Evolutionary conservation across 257 asterid species (phyloP), one percentile per base, ranked within the genome.

Genomic region (Craterostigma plantagineum): DNA sequence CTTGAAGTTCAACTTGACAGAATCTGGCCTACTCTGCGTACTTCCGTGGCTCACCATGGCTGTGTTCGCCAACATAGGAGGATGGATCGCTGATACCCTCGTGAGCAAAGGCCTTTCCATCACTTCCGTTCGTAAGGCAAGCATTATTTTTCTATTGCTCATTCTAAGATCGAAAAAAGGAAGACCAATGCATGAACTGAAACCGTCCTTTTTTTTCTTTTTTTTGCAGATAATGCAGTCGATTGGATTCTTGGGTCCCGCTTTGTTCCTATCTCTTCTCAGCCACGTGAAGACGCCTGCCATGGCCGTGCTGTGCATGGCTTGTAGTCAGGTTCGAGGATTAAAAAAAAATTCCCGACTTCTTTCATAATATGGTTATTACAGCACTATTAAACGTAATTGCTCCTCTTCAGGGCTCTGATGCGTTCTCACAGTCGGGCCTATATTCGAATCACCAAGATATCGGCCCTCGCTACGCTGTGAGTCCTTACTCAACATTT

Each of bases 401-500:
- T 30, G 15, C 35, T 16, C 45, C 33, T 62, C 41, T 44, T 45
- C 75, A 86, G 94, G 95, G 97, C 51, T 68, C 70, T n/a, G 97
- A 87, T 61, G 97, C 95, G 4, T 87, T 87, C 72, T 87, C 95
- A 15, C 95, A 87, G 64, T 87, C 97, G 17, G 97, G 97, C 35
- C 67, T 81, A 42, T 81, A 86, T 73, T 86, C 95, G 34, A 81
- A 86, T 60, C 99, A 90, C 72, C 99, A 90, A 72, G 99, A 90
- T 58, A 87, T 87, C 38, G 97, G 95, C 18, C 95, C 97, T 18
- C 97, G 97, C 38, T 87, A 87, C 18, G 51, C 95, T 40, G 94
- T 86, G 62, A 77, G 96, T 64, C 44, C 35, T 52, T 53, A 46
- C 50, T 61, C 51, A 9, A n/a, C n/a, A n/a, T n/a, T n/a, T n/a